Conservation (phyloP, 306 rosid genomes). For the Lotus japonicus region DNA sequence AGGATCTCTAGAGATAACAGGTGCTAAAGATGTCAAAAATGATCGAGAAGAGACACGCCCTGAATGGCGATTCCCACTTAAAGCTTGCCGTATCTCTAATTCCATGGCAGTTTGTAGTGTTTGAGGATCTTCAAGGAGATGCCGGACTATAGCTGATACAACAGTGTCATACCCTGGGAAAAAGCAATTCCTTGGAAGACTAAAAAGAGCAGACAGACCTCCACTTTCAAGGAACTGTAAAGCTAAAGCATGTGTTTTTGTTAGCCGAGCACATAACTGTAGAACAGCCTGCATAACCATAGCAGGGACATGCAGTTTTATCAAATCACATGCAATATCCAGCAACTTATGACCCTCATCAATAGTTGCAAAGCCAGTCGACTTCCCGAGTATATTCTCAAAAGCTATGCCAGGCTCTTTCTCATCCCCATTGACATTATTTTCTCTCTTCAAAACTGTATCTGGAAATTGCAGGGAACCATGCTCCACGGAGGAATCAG, state of each 20-base stretch:
- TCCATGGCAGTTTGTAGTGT: constrained; percentile 97
- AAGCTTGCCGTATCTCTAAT: constrained; percentile 80
- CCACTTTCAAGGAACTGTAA: constrained; percentile 92
- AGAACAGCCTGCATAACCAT: constrained; percentile 97
- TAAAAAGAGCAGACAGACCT: constrained; percentile 73
- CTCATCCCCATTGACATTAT: constrained; percentile 34
- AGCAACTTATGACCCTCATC: constrained; percentile 75
- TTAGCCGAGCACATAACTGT: constrained; percentile 89
- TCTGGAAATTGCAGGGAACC: constrained; percentile 41
- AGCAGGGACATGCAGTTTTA: constrained; percentile 85
- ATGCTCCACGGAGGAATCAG: constrained; percentile 52
- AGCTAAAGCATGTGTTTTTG: constrained; percentile 80
- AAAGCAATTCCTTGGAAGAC: constrained; percentile 76
- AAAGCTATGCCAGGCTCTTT: constrained; percentile 42
- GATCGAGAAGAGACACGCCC: constrained; percentile 75
- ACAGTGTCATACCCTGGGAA: constrained; percentile 97
- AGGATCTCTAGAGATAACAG: constrained; percentile 97
- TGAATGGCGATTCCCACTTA: constrained; percentile 74
- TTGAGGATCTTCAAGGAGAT: constrained; percentile 98
- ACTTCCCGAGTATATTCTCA: constrained; percentile 77
- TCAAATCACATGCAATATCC: constrained; percentile 79
- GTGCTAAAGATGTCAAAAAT: constrained; percentile 84
- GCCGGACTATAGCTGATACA: constrained; percentile 93
- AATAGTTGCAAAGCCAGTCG: constrained; percentile 71
- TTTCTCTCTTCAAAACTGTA: constrained; percentile 37